Conservation (phyloP, 192 early-diverging fungal genomes). For the Mortierella hygrophila region DNA sequence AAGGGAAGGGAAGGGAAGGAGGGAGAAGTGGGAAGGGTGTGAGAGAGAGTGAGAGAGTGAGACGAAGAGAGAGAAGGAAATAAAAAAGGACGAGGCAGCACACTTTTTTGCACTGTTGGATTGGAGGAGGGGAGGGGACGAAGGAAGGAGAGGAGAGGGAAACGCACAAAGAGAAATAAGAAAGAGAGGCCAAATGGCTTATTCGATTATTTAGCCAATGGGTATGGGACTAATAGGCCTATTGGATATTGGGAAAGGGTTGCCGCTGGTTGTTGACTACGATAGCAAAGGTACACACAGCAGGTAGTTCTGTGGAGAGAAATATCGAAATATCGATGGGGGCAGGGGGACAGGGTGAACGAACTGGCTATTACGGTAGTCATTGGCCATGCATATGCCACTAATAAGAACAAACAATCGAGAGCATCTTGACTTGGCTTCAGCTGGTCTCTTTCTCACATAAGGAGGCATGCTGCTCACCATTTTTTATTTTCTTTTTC, state of each 20-base stretch:
- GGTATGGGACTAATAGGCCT: no score
- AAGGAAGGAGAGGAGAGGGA: neutral
- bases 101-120: neutral
- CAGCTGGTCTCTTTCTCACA: neutral
- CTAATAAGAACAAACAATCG: no score
- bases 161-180: neutral
- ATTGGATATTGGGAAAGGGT: no score
- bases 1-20: neutral
- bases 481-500: neutral
- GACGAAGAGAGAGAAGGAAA: neutral
- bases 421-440: no score
- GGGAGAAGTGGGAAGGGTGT: neutral
- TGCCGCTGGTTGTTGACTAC: no score
- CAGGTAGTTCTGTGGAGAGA: neutral
- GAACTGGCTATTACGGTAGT: no score
- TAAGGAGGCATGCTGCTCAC: neutral
- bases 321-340: neutral
- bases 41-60: neutral
- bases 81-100: neutral
- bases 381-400: no score
- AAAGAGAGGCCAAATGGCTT: slow-evolving; percentile 6
- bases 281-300: no score
- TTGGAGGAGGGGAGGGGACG: neutral
- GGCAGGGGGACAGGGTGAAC: neutral
- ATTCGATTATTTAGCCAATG: neutral